Percentiles rank a stretch among this genome's conserved stretches.
Evolutionary conservation across 305 asterid genomes (phyloP).

Genomic region (Solanum hybrid): DNA sequence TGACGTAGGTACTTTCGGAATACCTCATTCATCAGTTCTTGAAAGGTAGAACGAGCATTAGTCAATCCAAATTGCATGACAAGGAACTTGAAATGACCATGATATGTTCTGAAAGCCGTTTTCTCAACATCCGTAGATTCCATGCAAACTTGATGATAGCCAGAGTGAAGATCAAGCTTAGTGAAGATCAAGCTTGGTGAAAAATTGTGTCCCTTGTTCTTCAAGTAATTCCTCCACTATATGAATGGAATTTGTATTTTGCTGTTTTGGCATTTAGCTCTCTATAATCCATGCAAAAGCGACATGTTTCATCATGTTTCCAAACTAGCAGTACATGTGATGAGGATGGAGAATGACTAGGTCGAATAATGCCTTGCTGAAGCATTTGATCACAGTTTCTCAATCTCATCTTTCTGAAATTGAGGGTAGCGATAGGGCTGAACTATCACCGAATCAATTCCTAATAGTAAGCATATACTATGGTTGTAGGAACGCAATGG

Average conservation of each 20-base stretch:
- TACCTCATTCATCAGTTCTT: neutral
- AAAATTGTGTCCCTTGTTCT: neutral
- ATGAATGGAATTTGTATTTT: neutral
- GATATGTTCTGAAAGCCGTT: neutral
- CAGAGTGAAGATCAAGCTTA: neutral
- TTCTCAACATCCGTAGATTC: neutral
- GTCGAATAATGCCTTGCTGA: neutral
- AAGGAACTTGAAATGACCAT: neutral
- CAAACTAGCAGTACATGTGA: neutral
- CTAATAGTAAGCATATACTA: neutral
- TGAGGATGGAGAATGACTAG: neutral
- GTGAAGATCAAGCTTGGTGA: neutral
- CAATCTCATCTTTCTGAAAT: neutral
- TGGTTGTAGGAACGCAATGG: neutral
- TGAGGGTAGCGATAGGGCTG: neutral
- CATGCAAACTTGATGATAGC: neutral
- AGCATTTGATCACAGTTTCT: neutral
- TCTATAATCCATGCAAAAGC: neutral
- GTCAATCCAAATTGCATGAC: neutral
- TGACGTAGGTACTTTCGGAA: neutral
- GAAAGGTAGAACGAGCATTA: neutral
- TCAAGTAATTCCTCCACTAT: neutral
- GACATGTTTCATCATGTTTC: neutral
- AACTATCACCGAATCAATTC: neutral
- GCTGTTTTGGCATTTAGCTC: neutral